Evolutionary conservation across 495 filamentous ascomycete genomes (phyloP), one percentile per base, ranked within the genome.

Genomic region (Rostrohypoxylon terebratum): DNA sequence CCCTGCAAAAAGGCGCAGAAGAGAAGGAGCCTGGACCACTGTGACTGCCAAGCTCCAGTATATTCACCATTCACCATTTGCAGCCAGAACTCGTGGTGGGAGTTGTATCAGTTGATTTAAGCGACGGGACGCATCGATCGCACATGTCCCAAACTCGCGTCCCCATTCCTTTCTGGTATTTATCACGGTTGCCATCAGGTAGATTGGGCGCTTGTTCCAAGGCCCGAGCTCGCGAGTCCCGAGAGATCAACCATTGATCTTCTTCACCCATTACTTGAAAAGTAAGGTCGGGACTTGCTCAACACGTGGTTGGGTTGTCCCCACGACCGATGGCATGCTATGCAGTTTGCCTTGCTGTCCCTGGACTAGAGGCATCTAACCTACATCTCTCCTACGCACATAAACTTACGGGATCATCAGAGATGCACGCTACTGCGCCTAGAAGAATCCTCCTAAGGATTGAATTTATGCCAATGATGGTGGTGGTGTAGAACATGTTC

Each of bases 291-390:
- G 61, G 61, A 69, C 66, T 66, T 34, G 55, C 53, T 40, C 36
- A 69, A 14, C 71, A 73, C 71, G 71, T 73, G 71, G 65, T 21
- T 51, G 36, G 40, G 31, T 20, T 61, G 68, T 73, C 70, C 65
- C 69, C 63, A 63, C 63, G 51, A 20, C 34, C 42, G 21, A 63
- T 59, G 51, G 51, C 13, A 38, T 33, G 25, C n/a, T 42, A 63
- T 50, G 58, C 42, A 45, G 50, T 63, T 63, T 66, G 31, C 63
- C 42, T 63, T 66, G 31, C 63, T 44, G 53, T 72, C 40, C 63
- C 34, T 66, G 50, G 59, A 66, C 44, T 50, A 28, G 58, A 25
- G 33, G 20, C n/a, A 28, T 44, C 23, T 59, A n/a, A 20, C 23
- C 13, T 28, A 21, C 20, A 53, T 53, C 10, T 53, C 9, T 28